Conservation (phyloP, 306 rosid species). For the Chamaecrista fasciculata region DNA sequence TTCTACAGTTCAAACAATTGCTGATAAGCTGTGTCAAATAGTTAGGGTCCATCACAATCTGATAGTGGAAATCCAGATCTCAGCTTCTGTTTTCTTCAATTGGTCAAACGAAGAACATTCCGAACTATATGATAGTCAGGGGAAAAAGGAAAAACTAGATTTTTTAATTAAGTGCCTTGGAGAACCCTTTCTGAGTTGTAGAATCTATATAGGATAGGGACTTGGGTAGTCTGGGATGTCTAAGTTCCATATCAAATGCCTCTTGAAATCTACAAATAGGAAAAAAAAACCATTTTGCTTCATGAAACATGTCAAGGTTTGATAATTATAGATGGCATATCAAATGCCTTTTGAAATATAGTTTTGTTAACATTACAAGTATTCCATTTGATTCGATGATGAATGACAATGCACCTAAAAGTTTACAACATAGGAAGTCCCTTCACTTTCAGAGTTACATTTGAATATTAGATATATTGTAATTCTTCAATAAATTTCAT, state of each 20-base stretch:
- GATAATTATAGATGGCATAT: neutral
- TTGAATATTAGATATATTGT: neutral
- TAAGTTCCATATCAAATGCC: no score
- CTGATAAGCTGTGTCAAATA: neutral
- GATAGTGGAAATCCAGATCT: neutral
- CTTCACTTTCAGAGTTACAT: constrained; percentile 4
- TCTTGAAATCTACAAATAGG: neutral
- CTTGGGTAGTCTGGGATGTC: no score
- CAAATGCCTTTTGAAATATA: constrained; percentile 18
- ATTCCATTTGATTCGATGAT: neutral
- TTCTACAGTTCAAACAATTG: neutral
- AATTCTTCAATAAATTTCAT: constrained; percentile 19
- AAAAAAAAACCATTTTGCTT: neutral
- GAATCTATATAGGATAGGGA: no score
- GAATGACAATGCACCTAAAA: neutral
- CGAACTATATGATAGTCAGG: neutral
- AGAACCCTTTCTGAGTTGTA: no score
- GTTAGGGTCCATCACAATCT: neutral
- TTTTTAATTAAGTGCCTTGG: no score
- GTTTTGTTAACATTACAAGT: constrained; percentile 6
- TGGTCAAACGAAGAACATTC: no score
- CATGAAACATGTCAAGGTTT: neutral
- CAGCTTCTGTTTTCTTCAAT: neutral
- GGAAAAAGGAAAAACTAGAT: neutral
- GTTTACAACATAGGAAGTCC: constrained; percentile 7